Conservation (phyloP, 1,284 basidiomycete species). For the Leccinum cinnamomeum region DNA sequence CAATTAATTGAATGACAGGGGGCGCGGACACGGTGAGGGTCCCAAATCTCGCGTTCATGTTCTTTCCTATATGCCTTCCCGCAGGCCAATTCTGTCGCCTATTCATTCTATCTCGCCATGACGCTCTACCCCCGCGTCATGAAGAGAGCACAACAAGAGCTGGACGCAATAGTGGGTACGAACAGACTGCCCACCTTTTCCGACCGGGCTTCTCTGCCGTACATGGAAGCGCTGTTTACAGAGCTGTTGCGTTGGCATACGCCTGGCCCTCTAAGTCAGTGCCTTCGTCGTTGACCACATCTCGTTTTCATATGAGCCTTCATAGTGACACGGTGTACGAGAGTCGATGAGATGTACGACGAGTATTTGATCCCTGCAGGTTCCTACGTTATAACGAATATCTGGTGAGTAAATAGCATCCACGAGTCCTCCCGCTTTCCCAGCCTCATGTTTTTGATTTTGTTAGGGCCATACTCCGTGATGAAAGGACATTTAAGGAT, state of each 20-base stretch:
- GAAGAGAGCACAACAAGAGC: conserved; percentile 55
- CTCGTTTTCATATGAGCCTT: background rate
- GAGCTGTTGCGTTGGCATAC: conserved; percentile 65
- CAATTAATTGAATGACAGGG: no score
- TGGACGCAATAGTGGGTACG: conserved; percentile 54
- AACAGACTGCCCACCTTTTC: conserved; percentile 35
- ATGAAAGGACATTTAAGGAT: conserved; percentile 12
- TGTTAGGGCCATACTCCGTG: conserved; percentile 17
- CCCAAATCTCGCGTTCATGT: background rate
- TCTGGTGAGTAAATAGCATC: conserved; percentile 13
- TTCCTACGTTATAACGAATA: conserved; percentile 19
- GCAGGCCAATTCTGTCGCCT: conserved; percentile 13
- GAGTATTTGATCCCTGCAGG: conserved; percentile 24
- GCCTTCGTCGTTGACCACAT: background rate
- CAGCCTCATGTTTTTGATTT: background rate
- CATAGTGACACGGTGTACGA: conserved; percentile 46
- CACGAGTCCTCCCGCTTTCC: background rate
- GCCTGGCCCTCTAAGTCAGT: conserved; percentile 48
- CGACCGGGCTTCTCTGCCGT: conserved; percentile 27
- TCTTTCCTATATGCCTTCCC: background rate
- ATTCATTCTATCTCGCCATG: conserved; percentile 26
- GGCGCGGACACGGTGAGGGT: no score
- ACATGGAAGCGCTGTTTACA: conserved; percentile 23
- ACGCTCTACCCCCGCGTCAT: conserved; percentile 22
- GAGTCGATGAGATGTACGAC: conserved; percentile 43